These are phyloP conservation scores for Nematodospora valgi DNA, from an alignment of 805 yeast genomes.

Conservation along the genomic window DNA sequence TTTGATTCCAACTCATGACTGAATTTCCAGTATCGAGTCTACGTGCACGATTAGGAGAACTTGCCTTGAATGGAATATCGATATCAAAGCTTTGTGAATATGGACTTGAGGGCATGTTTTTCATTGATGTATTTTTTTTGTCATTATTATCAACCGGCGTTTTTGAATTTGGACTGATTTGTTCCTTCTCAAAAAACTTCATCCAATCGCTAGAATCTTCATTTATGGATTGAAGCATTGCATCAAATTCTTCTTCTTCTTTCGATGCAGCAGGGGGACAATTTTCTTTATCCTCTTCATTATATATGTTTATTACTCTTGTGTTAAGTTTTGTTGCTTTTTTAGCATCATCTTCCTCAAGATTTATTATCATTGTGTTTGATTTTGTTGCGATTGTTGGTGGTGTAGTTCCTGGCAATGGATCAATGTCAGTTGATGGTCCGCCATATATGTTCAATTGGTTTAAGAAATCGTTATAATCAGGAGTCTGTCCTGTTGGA, in stretches of 20 bases:
- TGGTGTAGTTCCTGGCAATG: constrained; percentile 40
- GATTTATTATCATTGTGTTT: constrained; percentile 50
- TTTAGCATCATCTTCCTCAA: constrained; percentile 44
- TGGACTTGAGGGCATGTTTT: constrained; percentile 42
- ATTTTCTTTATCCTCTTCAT: constrained; percentile 30
- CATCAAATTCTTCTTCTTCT: constrained; percentile 5
- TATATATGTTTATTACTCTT: constrained; percentile 49
- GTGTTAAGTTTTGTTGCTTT: constrained; percentile 53
- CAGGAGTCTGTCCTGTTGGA: constrained; percentile 17
- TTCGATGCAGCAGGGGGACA: constrained; percentile 19
- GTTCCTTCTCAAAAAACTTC: constrained; percentile 12
- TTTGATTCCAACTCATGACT: constrained; percentile 23
- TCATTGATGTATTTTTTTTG: constrained; percentile 19
- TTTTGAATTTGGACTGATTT: constrained; percentile 14
- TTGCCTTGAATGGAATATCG: constrained; percentile 15
- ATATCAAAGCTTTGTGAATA: constrained; percentile 18
- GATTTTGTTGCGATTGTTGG: constrained; percentile 54
- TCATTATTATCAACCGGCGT: constrained; percentile 17
- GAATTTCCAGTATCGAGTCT: constrained; percentile 35
- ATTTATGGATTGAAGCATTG: constrained; percentile 18
- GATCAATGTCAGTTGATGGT: constrained; percentile 46
- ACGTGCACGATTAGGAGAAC: constrained; percentile 32
- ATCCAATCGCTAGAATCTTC: constrained; percentile 35
- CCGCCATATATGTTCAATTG: constrained; percentile 41
- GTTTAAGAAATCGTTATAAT: constrained; percentile 37